Percentiles rank a stretch among this genome's conserved stretches.
phyloP scores from a whole-genome alignment of 768 basidiomycete genomes.

The Naematelia aurantialba region DNA sequence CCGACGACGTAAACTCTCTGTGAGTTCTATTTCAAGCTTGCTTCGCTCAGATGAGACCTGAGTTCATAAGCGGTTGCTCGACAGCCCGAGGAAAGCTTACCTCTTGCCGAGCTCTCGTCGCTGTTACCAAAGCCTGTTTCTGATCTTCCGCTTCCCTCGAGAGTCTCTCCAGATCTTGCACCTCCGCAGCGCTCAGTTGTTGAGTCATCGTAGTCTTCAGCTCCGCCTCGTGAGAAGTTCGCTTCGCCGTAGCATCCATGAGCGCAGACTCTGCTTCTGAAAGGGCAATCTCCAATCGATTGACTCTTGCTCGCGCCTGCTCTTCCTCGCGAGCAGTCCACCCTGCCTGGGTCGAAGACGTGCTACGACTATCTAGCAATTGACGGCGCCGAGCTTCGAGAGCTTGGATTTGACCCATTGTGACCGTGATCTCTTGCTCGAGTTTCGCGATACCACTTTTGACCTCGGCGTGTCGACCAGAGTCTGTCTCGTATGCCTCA shows the following conservation, averaged over 20 bases:
- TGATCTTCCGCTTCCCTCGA: conserved; percentile 72
- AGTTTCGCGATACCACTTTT: conserved; percentile 64
- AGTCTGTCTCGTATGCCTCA: conserved; percentile 64
- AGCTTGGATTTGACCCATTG: conserved; percentile 70
- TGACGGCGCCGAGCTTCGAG: conserved; percentile 67
- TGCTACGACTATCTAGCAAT: conserved; percentile 65
- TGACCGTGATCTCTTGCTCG: conserved; percentile 80
- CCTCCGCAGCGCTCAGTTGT: conserved; percentile 70
- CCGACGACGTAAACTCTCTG: conserved; percentile 76
- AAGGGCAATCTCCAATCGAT: conserved; percentile 63
- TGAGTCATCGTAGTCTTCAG: conserved; percentile 69
- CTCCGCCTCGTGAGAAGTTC: conserved; percentile 66
- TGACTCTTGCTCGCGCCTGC: conserved; percentile 60
- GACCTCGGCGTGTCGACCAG: conserved; percentile 66
- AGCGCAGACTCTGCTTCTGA: conserved; percentile 73
- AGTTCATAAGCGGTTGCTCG: not conserved
- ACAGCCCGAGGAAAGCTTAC: conserved; percentile 53
- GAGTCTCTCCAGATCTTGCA: conserved; percentile 61
- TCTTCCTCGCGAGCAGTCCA: conserved; percentile 67
- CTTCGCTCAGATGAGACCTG: conserved; percentile 74
- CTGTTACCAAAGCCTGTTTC: conserved; percentile 66
- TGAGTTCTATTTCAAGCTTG: conserved; percentile 83
- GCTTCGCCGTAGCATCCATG: conserved; percentile 60
- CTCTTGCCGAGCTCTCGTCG: conserved; percentile 66
- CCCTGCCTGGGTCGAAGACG: conserved; percentile 62